These are phyloP conservation scores for Cymbomonas tetramitiformis DNA, from an alignment of 139 green algal species.

Conservation along the genomic window DNA sequence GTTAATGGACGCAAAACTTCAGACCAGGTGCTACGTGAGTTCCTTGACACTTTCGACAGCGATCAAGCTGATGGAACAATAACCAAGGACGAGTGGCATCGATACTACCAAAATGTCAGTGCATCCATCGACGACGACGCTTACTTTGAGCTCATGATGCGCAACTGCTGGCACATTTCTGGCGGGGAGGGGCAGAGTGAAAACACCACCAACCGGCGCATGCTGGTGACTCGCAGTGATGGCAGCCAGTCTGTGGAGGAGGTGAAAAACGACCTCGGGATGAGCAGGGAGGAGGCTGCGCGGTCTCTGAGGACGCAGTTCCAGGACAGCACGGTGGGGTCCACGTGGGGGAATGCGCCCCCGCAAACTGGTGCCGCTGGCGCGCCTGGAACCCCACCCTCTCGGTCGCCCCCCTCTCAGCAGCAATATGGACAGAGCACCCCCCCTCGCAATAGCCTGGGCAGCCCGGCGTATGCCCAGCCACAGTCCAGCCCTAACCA, in stretches of 20 bases:
- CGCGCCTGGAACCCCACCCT: no score
- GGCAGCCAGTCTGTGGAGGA: constrained; percentile 31
- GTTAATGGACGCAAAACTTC: constrained; percentile 27
- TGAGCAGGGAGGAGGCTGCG: no score
- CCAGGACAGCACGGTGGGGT: no score
- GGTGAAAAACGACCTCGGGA: constrained; percentile 32
- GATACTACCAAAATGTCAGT: constrained; percentile 33
- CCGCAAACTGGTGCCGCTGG: no score
- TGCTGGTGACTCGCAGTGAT: constrained; percentile 36
- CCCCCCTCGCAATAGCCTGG: no score
- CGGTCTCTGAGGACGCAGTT: no score
- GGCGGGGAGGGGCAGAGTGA: constrained; percentile 37
- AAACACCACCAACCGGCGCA: constrained; percentile 35
- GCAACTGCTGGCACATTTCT: constrained; percentile 34
- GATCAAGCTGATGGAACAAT: constrained; percentile 28
- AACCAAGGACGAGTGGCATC: constrained; percentile 33
- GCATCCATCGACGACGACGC: constrained; percentile 37
- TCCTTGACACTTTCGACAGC: constrained; percentile 34
- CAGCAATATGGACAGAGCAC: no score
- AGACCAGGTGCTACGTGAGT: constrained; percentile 30
- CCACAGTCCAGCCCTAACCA: no score
- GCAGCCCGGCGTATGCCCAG: no score
- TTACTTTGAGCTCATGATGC: constrained; percentile 46
- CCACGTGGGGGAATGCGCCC: no score
- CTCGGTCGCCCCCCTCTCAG: no score